Evolutionary conservation across 768 basidiomycete genomes (phyloP), one percentile per base, ranked within the genome.

Genomic region (Stropharia rugosoannulata): DNA sequence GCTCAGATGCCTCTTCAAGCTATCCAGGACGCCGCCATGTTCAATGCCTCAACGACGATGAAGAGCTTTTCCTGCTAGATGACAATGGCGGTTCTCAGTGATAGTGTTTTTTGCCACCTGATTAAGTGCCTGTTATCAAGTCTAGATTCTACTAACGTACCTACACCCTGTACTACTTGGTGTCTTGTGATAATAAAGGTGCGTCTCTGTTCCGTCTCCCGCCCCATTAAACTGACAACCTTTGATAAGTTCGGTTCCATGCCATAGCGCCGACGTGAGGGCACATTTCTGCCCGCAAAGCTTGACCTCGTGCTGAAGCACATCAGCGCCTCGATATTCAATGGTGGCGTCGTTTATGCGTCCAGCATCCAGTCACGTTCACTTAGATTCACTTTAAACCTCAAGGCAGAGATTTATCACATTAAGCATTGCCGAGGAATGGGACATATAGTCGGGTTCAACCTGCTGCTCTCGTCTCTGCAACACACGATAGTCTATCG

Each of bases 401-500:
- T 51, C 45, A 36, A 50, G 16, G 49, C 39, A 42, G 39, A 41
- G 27, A 59, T 29, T 27, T 43, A 22, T 42, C 11, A 39, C 32
- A 32, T n/a, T 42, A 37, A 46, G 7, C 16, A 18, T 43, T 42
- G 32, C 40, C n/a, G 16, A 13, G 44, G 44, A 25, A 40, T 32
- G 36, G 35, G 38, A 56, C 49, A 59, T 36, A 36, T 44, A 29
- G 45, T 58, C 54, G 61, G 61, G 37, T 48, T 55, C 41, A 25
- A 59, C 45, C 49, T 62, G 13, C 61, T 32, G 46, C 53, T 37
- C 44, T 46, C 39, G 50, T 51, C 56, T 42, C 39, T 27, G 22
- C 42, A 4, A 38, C 22, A 44, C 44, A 40, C 42, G 18, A 29
- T 51, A 43, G 46, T 43, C 51, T 54, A 38, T 45, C 47, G 13